Percentiles rank a stretch among this genome's conserved stretches.
Conservation (phyloP, 352 stramenopile species). For the Phytophthora ramorum region DNA sequence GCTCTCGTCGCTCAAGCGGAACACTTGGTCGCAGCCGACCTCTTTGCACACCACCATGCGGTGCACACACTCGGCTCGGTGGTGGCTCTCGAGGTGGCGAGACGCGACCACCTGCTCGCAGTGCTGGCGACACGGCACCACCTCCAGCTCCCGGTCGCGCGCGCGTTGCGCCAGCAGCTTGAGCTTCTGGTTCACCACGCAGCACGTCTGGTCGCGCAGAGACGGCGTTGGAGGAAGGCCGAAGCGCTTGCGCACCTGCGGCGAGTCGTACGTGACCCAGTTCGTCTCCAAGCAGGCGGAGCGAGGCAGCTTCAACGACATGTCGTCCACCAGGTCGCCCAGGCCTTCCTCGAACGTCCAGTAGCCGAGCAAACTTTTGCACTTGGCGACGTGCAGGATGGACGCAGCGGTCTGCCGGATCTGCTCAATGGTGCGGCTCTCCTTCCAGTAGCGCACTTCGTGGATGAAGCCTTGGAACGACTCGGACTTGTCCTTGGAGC, state of each 20-base stretch:
- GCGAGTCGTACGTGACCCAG: constrained; percentile 65
- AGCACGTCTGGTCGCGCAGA: constrained; percentile 67
- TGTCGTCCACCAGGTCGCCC: constrained; percentile 78
- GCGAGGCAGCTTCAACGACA: constrained; percentile 58
- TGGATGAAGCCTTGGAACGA: constrained; percentile 73
- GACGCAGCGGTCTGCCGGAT: constrained; percentile 38
- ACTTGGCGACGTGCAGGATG: constrained; percentile 54
- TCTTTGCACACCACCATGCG: constrained; percentile 67
- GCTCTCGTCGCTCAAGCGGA: constrained; percentile 39
- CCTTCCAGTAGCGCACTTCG: constrained; percentile 75
- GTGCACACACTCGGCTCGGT: constrained; percentile 51
- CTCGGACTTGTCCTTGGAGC: constrained; percentile 41
- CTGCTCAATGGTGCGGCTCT: constrained; percentile 44
- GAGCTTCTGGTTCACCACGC: constrained; percentile 70
- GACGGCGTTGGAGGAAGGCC: constrained; percentile 67
- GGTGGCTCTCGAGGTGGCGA: constrained; percentile 57
- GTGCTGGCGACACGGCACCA: constrained; percentile 48
- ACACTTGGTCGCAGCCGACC: constrained; percentile 46
- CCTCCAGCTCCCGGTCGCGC: constrained; percentile 49
- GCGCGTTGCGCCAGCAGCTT: constrained; percentile 69
- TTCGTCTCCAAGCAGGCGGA: constrained; percentile 49
- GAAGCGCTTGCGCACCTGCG: constrained; percentile 51
- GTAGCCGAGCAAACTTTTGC: constrained; percentile 54
- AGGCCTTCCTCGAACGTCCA: constrained; percentile 84
- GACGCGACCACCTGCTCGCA: constrained; percentile 50